These are phyloP conservation scores for Cystobasidium ongulense DNA, from an alignment of 768 basidiomycete genomes.

Conservation along the genomic window DNA sequence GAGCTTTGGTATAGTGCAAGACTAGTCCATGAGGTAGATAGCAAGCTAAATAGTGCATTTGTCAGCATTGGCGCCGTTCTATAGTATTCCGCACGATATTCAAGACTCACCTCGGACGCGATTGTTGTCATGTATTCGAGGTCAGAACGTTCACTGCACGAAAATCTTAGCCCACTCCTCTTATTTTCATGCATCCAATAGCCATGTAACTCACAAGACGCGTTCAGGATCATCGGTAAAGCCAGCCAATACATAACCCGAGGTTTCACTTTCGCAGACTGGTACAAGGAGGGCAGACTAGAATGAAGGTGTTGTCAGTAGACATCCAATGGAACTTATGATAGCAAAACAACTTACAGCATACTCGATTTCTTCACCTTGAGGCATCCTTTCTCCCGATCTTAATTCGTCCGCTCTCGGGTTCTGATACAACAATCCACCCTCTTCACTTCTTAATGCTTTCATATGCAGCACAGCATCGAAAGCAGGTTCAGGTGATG, in stretches of 20 bases:
- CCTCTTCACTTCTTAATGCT: constrained; percentile 38
- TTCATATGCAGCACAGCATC: constrained; percentile 39
- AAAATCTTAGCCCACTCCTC: background rate
- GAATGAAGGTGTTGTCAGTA: background rate
- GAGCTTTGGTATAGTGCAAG: background rate
- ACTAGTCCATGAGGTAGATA: constrained; percentile 17
- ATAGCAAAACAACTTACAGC: background rate
- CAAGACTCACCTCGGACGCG: constrained; percentile 10
- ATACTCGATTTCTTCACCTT: constrained; percentile 6
- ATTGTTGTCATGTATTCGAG: constrained; percentile 9
- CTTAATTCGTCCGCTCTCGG: constrained; percentile 24
- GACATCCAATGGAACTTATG: no score
- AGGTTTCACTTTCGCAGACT: constrained; percentile 33
- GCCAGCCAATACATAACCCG: constrained; percentile 34
- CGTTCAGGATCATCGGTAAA: constrained; percentile 29
- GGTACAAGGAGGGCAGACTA: constrained; percentile 36
- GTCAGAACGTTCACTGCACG: constrained; percentile 6
- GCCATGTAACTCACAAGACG: constrained; percentile 17
- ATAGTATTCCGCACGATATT: background rate
- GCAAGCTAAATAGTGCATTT: background rate
- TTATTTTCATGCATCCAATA: constrained; percentile 4
- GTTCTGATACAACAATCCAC: constrained; percentile 39
- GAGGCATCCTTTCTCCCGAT: constrained; percentile 6
- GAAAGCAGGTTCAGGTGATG: constrained; percentile 36
- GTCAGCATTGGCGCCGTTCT: background rate